Conservation (phyloP, 2,329 filamentous ascomycete genomes). For the Aureobasidium melanogenum region DNA sequence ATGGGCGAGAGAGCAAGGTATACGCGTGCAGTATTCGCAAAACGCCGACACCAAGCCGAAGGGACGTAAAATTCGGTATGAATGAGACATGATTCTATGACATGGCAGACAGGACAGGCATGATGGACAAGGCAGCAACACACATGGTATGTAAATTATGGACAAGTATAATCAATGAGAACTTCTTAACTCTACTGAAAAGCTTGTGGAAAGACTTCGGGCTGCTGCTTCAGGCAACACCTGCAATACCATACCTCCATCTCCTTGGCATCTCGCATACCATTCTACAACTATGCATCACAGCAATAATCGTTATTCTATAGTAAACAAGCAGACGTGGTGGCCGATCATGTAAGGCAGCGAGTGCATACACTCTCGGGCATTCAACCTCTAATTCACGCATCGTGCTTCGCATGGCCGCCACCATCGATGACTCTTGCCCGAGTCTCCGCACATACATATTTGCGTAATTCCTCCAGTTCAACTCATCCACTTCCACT, state of each 20-base stretch:
- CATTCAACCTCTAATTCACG: neutral
- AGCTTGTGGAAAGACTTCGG: neutral
- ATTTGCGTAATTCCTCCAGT: neutral
- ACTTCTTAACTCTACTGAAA: neutral
- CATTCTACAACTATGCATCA: no score
- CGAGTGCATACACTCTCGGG: neutral
- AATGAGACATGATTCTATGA: constrained; percentile 1
- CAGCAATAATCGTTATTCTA: neutral
- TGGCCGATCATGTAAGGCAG: neutral
- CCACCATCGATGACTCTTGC: neutral
- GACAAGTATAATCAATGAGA: neutral
- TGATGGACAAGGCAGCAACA: neutral
- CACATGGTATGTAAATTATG: neutral
- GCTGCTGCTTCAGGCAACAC: neutral
- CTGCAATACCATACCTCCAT: neutral
- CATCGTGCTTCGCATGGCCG: neutral
- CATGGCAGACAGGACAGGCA: neutral
- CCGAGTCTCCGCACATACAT: no score
- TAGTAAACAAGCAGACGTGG: neutral
- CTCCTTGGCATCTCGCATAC: neutral
- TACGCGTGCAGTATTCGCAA: constrained; percentile 21
- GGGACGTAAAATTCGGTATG: constrained; percentile 4
- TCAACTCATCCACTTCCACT: neutral
- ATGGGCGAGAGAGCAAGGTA: constrained; percentile 30
- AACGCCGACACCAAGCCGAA: neutral